Conservation (phyloP, 2,329 filamentous ascomycete species). For the Fusarium domesticum region DNA sequence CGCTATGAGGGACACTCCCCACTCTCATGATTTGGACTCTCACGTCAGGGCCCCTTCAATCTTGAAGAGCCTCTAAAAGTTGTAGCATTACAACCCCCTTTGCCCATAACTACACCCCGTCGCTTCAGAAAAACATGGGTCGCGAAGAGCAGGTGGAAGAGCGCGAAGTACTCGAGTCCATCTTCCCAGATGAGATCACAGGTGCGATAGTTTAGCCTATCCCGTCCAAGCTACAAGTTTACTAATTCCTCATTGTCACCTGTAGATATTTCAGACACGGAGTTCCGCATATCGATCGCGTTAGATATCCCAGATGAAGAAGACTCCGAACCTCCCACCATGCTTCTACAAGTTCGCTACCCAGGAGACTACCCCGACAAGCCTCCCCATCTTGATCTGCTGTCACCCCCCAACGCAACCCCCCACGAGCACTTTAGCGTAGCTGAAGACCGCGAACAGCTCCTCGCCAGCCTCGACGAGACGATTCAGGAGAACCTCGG, state of each 20-base stretch:
- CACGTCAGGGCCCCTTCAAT: constrained; percentile 13
- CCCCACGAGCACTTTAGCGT: constrained; percentile 74
- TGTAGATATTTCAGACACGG: constrained; percentile 81
- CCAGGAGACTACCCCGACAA: constrained; percentile 89
- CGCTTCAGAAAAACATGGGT: constrained; percentile 47
- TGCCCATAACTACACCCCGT: constrained; percentile 6
- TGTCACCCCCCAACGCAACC: constrained; percentile 65
- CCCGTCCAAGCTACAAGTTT: constrained; percentile 1
- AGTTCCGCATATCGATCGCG: constrained; percentile 82
- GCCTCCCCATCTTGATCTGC: constrained; percentile 77
- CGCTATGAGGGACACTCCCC: constrained; percentile 29
- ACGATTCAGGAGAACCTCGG: constrained; percentile 90
- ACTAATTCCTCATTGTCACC: constrained; percentile 10
- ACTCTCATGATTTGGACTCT: constrained; percentile 20
- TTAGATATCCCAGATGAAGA: constrained; percentile 72
- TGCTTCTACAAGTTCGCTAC: constrained; percentile 83
- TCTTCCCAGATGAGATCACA: constrained; percentile 97
- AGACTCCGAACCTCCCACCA: constrained; percentile 62
- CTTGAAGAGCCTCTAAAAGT: constrained; percentile 8
- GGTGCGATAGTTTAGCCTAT: constrained; percentile 49
- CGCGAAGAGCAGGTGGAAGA: constrained; percentile 92
- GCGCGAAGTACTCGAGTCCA: constrained; percentile 95
- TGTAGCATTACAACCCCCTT: constrained; percentile 7
- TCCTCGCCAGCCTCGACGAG: constrained; percentile 68
- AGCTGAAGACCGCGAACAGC: constrained; percentile 69